Percentiles rank a stretch among this genome's conserved stretches.
phyloP scores from a whole-genome alignment of 2,329 filamentous ascomycete species.

The Hymenotorrendiella dingleyae region DNA sequence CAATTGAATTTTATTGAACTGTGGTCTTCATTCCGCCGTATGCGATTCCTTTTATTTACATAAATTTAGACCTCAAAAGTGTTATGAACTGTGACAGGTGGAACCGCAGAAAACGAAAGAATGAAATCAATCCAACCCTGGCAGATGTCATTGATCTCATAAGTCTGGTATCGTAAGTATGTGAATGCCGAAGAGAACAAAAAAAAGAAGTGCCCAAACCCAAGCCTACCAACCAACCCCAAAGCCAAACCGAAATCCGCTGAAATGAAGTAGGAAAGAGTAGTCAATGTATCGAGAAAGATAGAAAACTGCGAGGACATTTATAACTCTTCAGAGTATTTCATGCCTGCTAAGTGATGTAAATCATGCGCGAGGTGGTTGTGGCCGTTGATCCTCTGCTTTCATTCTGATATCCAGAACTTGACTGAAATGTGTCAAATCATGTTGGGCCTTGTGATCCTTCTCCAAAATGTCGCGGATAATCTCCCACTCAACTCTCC shows the following conservation, averaged over 20 bases:
- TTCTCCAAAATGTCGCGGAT: slow-evolving; percentile 46
- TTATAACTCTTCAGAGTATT: too few species aligned
- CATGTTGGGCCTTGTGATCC: slow-evolving; percentile 25
- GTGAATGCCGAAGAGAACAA: slow-evolving; percentile 4
- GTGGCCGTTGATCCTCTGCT: slow-evolving; percentile 4
- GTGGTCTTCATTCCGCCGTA: too few species aligned
- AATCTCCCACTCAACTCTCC: slow-evolving; percentile 67
- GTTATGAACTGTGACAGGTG: too few species aligned
- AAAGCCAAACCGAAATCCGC: not conserved
- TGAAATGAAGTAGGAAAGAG: too few species aligned
- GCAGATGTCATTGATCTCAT: slow-evolving; percentile 18
- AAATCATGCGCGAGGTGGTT: too few species aligned
- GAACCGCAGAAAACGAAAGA: slow-evolving; percentile 5
- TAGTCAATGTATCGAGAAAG: too few species aligned
- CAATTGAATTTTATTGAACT: too few species aligned
- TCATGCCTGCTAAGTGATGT: too few species aligned
- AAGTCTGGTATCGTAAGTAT: slow-evolving; percentile 18
- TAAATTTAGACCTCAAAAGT: too few species aligned
- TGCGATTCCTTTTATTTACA: too few species aligned
- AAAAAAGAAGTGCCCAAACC: not conserved
- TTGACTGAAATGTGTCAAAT: slow-evolving; percentile 46
- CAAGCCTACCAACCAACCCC: not conserved
- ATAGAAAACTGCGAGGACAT: too few species aligned
- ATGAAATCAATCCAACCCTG: slow-evolving; percentile 16
- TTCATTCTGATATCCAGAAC: slow-evolving; percentile 40